Conservation (phyloP, 1,284 basidiomycete genomes). For the Stygiomarasmius scandens region DNA sequence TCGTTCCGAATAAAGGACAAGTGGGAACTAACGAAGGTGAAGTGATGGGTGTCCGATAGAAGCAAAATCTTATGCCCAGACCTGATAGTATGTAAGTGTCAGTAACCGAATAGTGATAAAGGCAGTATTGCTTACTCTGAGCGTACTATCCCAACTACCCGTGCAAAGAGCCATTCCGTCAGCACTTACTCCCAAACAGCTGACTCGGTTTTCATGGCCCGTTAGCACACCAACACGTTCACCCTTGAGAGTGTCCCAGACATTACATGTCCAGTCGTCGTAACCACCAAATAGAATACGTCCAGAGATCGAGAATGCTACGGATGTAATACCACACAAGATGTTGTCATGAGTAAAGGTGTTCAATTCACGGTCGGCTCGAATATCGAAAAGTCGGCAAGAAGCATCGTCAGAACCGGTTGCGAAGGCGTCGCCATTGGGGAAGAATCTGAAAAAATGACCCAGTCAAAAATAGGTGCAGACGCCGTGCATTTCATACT, state of each 20-base stretch:
- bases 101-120: slow-evolving; percentile 17
- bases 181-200: slow-evolving; percentile 92
- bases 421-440: slow-evolving; percentile 97
- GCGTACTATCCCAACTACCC: slow-evolving; percentile 95
- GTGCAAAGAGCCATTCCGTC: slow-evolving; percentile 99
- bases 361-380: slow-evolving; percentile 96
- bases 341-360: slow-evolving; percentile 98
- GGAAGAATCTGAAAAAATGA: slow-evolving; percentile 84
- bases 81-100: slow-evolving; percentile 35
- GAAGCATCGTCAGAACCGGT: slow-evolving; percentile 99
- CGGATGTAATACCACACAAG: slow-evolving; percentile 97
- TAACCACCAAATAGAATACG: slow-evolving; percentile 98
- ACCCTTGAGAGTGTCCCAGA: slow-evolving; percentile 98
- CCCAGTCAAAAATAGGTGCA: slow-evolving; percentile 15
- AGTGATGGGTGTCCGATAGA: slow-evolving; percentile 13
- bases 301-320: slow-evolving; percentile 96
- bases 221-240: slow-evolving; percentile 96
- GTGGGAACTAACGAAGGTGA: slow-evolving; percentile 17
- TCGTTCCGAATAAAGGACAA: slow-evolving; percentile 13
- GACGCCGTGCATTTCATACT: slow-evolving; percentile 38
- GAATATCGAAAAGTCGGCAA: slow-evolving; percentile 96
- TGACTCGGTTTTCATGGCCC: slow-evolving; percentile 97
- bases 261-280: slow-evolving; percentile 99
- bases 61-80: slow-evolving; percentile 58
- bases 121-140: slow-evolving; percentile 71